Conservation (phyloP, 805 yeast species). For the Candida nemodendra region DNA sequence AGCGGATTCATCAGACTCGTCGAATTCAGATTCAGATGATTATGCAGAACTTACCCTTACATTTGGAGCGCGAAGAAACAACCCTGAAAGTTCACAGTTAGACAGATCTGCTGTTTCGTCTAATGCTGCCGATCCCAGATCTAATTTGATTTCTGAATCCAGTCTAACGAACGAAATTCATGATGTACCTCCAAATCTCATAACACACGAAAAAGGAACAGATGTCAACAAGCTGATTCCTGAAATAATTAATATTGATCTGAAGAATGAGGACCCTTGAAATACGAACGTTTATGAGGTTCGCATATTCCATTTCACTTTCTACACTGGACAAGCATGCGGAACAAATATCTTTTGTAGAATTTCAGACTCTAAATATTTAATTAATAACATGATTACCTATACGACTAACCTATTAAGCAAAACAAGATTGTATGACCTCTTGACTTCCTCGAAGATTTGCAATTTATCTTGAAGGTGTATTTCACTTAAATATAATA, state of each 20-base stretch:
- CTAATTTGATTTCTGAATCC: background rate
- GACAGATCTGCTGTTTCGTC: conserved; percentile 1
- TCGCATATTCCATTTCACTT: too few relatives aligned
- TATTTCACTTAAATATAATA: conserved; percentile 3
- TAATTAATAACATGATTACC: conserved; percentile 5
- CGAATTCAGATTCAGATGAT: conserved; percentile 14
- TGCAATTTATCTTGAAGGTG: background rate
- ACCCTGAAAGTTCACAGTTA: background rate
- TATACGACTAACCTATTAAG: conserved; percentile 10
- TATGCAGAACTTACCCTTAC: conserved; percentile 21
- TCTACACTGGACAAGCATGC: background rate
- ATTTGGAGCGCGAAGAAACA: conserved; percentile 13
- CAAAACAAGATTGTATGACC: conserved; percentile 5
- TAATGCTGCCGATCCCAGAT: conserved; percentile 1
- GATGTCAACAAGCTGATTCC: conserved; percentile 3
- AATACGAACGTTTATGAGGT: too few relatives aligned
- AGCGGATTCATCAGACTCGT: background rate
- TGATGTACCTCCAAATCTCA: conserved; percentile 4
- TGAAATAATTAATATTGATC: background rate
- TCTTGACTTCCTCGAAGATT: conserved; percentile 7
- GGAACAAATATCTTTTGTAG: background rate
- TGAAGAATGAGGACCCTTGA: background rate
- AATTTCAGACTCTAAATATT: background rate
- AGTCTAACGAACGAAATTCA: conserved; percentile 1
- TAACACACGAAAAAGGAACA: background rate